Base-by-base conservation (phyloP, 129 eudicot genomes). In the Escallonia rubra region DNA sequence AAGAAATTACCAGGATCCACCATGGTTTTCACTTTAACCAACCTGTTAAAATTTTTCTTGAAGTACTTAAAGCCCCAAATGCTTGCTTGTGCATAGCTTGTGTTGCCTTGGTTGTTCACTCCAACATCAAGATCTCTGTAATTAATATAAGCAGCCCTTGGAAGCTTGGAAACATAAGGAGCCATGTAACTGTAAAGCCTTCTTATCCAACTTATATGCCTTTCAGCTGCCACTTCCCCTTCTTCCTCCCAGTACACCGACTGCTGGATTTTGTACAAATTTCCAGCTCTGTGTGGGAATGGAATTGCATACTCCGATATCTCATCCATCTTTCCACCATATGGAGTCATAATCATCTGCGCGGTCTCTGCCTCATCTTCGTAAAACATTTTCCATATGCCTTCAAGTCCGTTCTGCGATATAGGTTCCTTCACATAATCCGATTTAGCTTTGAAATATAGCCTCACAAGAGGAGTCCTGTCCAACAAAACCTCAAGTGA, bases 231-330 rank as follows among this genome's bases (percentile, higher is more conserved):
- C 52, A 10, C 51, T 10, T 62, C 39, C 13, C 74, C 70, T 12
- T 77, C 79, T 51, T 41, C 77, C n/a, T 80, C 78, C 95, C 88
- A 84, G 57, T 65, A 73, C 49, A 77, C 83, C 70, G 69, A 61
- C 54, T 84, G 77, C 39, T 75, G 81, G 39, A 87, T 63, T 52
- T 71, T 81, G 63, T 73, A 84, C 68, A 87, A 48, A 49, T 79
- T 87, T 41, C 86, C 84, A 56, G 51, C 57, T 43, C 90, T 72
- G 41, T 84, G 91, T 5, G 91, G 95, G 70, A 81, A 87, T 4
- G 91, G 84, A 15, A 74, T 71, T 15, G 65, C 81, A 3, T 85
- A 64, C 39, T 79, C 79, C 3, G 82, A 57, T 10, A 76, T 68
- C 7, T 46, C 44, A 15, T 55, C 43, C 80, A 76, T 76, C 40